phyloP scores from a whole-genome alignment of 2,329 filamentous ascomycete genomes.

The Pseudogymnoascus verrucosus region DNA sequence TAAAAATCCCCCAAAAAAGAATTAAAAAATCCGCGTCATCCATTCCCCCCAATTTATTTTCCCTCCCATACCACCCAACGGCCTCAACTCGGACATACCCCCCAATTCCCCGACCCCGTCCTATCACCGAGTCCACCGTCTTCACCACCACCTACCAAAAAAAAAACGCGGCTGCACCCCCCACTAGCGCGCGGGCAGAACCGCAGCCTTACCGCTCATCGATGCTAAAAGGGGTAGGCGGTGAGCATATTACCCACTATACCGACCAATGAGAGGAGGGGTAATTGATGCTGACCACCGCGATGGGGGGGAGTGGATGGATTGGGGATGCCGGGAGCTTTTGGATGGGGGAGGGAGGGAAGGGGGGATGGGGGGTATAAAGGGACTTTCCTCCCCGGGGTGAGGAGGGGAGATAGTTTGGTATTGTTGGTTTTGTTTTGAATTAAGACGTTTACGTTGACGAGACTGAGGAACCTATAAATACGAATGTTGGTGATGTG shows the following conservation, averaged over 20 bases:
- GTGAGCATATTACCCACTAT: not conserved
- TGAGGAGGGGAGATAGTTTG: not conserved
- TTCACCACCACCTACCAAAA: too few species aligned
- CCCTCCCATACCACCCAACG: not conserved
- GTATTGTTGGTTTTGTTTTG: not conserved
- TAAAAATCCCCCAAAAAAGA: too few species aligned
- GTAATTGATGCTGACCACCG: conserved; percentile 10
- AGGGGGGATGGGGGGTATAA: not conserved
- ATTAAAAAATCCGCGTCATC: too few species aligned
- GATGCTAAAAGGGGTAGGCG: not conserved
- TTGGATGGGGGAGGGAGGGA: too few species aligned
- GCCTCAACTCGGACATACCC: not conserved
- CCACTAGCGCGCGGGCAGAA: not conserved
- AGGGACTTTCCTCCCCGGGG: not conserved
- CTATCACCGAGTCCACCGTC: not conserved
- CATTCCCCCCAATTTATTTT: too few species aligned
- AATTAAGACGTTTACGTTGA: not conserved
- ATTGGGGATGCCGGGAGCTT: not conserved
- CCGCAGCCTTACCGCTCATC: not conserved
- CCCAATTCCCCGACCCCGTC: not conserved
- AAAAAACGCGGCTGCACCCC: not conserved
- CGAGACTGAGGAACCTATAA: too few species aligned
- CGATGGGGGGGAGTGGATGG: not conserved
- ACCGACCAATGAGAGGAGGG: conserved; percentile 17
- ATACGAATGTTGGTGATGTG: not conserved